These are phyloP conservation scores for Cadophora gregata DNA, from an alignment of 2,329 filamentous ascomycete species.

Conservation along the genomic window DNA sequence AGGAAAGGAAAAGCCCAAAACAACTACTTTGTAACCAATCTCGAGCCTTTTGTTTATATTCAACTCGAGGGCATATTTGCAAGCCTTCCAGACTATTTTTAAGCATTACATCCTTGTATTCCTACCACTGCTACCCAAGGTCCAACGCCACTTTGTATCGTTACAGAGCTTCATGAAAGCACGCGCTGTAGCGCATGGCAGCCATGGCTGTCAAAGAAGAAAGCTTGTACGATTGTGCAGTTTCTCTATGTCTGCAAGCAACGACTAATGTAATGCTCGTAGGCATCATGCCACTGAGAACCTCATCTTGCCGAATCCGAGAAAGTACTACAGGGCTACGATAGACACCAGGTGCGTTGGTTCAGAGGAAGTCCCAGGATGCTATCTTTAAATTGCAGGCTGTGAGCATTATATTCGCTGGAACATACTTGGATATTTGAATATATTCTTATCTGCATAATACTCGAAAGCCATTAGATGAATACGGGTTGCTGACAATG, in stretches of 20 bases:
- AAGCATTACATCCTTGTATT: not conserved
- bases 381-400: not conserved
- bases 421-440: not conserved
- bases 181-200: constrained; percentile 40
- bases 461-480: too few species aligned
- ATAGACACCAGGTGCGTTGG: constrained; percentile 67
- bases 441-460: not conserved
- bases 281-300: constrained; percentile 71
- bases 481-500: not conserved
- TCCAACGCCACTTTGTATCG: not conserved
- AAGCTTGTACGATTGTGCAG: constrained; percentile 51
- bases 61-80: not conserved
- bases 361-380: not conserved
- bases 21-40: not conserved
- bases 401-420: not conserved
- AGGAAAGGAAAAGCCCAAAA: not conserved
- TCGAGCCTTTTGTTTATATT: not conserved
- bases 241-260: constrained; percentile 6
- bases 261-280: constrained; percentile 12
- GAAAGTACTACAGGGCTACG: constrained; percentile 70
- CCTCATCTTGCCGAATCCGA: constrained; percentile 64
- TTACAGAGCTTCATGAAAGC: constrained; percentile 39
- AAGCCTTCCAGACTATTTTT: not conserved
- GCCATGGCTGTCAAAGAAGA: constrained; percentile 63
- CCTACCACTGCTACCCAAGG: not conserved